Evolutionary conservation across 495 filamentous ascomycete species (phyloP), one percentile per base, ranked within the genome.

Genomic region (Hypoxylon crocopeplum): DNA sequence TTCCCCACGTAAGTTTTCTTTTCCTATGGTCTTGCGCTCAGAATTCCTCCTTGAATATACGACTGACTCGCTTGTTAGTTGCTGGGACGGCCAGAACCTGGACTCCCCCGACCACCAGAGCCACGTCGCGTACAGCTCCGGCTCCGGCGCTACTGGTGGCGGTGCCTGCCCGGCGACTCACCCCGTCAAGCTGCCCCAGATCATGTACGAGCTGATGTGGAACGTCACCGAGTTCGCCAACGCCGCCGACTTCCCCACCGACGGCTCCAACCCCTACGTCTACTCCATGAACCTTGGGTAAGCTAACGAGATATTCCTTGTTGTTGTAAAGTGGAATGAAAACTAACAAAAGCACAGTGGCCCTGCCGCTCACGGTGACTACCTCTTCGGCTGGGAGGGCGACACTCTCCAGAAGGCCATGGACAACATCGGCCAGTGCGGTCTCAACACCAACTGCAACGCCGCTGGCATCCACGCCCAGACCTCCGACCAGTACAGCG

Each of bases 321-420:
- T 22, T 3, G 10, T 32, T 12, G 5, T 25, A 10, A 32, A 2
- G n/a, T 5, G 17, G 20, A 13, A 72, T 76, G 12, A n/a, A 27
- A 20, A 24, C 16, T 21, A 15, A 38, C 17, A 19, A 5, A 13
- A 38, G 47, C 3, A 2, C 10, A 77, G 74, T 53, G 77, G 77
- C 47, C 62, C 77, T n/a, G 77, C 77, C 22, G 77, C 77, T 38
- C 89, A 92, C 72, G 88, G 86, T 50, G 88, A 92, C 75, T 92
- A 91, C 77, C 70, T 92, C 60, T 89, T 89, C 67, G 90, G 90
- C 62, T 93, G 90, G 90, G 81, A 92, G 69, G 75, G 77, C 24
- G 64, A 76, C 19, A 75, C 79, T 47, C 82, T 92, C 44, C 86
- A 91, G 69, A 75, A 77, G 48, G 86, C 84, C 49, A 78, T 88